Evolutionary conservation across 73 alveolate species (phyloP).

Genomic region (Uronychia setigera): DNA sequence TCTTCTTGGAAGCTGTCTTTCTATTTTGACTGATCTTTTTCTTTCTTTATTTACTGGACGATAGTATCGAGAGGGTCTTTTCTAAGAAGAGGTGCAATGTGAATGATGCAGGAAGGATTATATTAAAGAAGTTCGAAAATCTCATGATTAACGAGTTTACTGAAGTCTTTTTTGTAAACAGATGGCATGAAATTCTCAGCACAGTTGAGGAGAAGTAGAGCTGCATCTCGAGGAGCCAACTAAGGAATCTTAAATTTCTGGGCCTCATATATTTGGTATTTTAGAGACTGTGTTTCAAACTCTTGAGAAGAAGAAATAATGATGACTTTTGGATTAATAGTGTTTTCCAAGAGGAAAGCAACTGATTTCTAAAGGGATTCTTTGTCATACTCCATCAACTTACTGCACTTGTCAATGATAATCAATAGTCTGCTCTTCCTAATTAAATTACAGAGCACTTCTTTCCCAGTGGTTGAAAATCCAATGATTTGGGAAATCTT

Average conservation of each 20-base stretch:
- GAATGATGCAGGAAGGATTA: conserved; percentile 53
- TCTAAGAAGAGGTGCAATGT: conserved; percentile 21
- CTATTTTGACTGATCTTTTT: conserved; percentile 1
- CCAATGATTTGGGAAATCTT: conserved; percentile 31
- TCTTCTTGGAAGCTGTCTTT: conserved; percentile 13
- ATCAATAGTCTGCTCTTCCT: conserved; percentile 29
- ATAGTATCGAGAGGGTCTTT: conserved; percentile 36
- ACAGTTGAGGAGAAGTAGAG: conserved; percentile 17
- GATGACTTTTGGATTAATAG: conserved; percentile 34
- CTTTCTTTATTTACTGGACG: conserved; percentile 22
- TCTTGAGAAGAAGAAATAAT: conserved; percentile 28
- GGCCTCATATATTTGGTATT: conserved; percentile 9
- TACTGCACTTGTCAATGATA: conserved; percentile 45
- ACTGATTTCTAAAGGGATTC: conserved; percentile 22
- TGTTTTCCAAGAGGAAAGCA: conserved; percentile 31
- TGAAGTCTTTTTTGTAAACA: neutral
- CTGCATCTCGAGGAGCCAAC: conserved; percentile 35
- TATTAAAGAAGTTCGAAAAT: conserved; percentile 30
- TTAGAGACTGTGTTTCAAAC: neutral
- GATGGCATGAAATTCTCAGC: conserved; percentile 22
- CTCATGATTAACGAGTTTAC: conserved; percentile 32
- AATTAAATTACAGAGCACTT: conserved; percentile 35
- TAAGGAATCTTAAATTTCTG: conserved; percentile 17
- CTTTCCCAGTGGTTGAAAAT: conserved; percentile 29
- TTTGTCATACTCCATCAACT: conserved; percentile 22